Conservation (phyloP, 768 basidiomycete species). For the Suillus cothurnatus region DNA sequence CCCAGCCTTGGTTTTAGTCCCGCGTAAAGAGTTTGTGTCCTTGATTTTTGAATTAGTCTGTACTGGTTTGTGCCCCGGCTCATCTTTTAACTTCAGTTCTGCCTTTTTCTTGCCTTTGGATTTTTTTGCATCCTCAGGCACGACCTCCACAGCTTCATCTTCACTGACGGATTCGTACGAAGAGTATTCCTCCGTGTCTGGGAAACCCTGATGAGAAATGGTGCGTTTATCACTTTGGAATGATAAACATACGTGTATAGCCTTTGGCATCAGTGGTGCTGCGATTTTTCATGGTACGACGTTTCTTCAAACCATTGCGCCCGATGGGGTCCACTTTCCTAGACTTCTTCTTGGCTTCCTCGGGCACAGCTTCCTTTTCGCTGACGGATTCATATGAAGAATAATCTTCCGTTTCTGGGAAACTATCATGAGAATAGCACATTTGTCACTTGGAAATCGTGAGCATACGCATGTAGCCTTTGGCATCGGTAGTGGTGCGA, state of each 20-base stretch:
- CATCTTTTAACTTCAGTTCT: constrained; percentile 20
- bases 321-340: constrained; percentile 76
- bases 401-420: constrained; percentile 72
- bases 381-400: constrained; percentile 80
- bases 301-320: constrained; percentile 76
- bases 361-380: constrained; percentile 48
- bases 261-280: constrained; percentile 64
- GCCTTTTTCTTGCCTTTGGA: constrained; percentile 22
- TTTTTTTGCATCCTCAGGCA: constrained; percentile 22
- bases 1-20: constrained; percentile 23
- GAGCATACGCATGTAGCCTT: constrained; percentile 72
- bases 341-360: constrained; percentile 11
- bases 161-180: constrained; percentile 79
- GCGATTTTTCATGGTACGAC: constrained; percentile 60
- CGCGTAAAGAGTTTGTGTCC: constrained; percentile 15
- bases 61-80: constrained; percentile 27
- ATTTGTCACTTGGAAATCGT: not conserved
- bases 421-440: constrained; percentile 2
- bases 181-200: constrained; percentile 79
- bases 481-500: constrained; percentile 54
- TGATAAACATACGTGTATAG: constrained; percentile 59
- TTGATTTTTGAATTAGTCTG: constrained; percentile 16
- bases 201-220: constrained; percentile 1
- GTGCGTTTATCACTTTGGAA: not conserved
- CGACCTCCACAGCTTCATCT: constrained; percentile 47